phyloP scores from a whole-genome alignment of 805 yeast genomes.

The Kluyveromyces siamensis region DNA sequence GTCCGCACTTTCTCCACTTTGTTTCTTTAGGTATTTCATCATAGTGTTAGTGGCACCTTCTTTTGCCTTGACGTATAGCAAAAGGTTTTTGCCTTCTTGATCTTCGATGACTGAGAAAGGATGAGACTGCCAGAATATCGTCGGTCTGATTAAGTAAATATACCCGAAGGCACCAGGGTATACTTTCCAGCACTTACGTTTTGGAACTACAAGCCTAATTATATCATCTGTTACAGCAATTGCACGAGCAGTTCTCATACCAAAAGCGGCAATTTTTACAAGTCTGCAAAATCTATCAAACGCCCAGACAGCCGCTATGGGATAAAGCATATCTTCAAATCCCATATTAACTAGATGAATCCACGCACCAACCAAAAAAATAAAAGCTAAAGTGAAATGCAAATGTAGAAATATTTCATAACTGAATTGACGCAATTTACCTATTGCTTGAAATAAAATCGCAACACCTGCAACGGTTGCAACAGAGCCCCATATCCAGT shows the following conservation, averaged over 20 bases:
- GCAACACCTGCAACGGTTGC: slow-evolving; percentile 4
- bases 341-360: slow-evolving; percentile 2
- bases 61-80: slow-evolving; percentile 38
- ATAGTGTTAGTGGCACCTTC: slow-evolving; percentile 41
- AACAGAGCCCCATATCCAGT: slow-evolving; percentile 17
- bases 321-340: slow-evolving; percentile 28
- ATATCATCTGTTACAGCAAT: neutral
- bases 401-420: slow-evolving; percentile 5
- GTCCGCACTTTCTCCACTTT: slow-evolving; percentile 7
- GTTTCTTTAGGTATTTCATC: slow-evolving; percentile 27
- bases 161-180: slow-evolving; percentile 38
- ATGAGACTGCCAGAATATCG: slow-evolving; percentile 46
- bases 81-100: slow-evolving; percentile 28
- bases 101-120: slow-evolving; percentile 44
- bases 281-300: slow-evolving; percentile 44
- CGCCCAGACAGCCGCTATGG: slow-evolving; percentile 48
- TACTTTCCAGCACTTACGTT: slow-evolving; percentile 27
- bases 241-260: slow-evolving; percentile 18
- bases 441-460: slow-evolving; percentile 3
- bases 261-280: slow-evolving; percentile 41
- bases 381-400: slow-evolving; percentile 3
- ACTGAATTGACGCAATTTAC: neutral
- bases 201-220: neutral
- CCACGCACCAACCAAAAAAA: slow-evolving; percentile 3
- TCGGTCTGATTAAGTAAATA: slow-evolving; percentile 38